phyloP scores from a whole-genome alignment of 768 basidiomycete genomes.

The Hypholoma fasciculare region DNA sequence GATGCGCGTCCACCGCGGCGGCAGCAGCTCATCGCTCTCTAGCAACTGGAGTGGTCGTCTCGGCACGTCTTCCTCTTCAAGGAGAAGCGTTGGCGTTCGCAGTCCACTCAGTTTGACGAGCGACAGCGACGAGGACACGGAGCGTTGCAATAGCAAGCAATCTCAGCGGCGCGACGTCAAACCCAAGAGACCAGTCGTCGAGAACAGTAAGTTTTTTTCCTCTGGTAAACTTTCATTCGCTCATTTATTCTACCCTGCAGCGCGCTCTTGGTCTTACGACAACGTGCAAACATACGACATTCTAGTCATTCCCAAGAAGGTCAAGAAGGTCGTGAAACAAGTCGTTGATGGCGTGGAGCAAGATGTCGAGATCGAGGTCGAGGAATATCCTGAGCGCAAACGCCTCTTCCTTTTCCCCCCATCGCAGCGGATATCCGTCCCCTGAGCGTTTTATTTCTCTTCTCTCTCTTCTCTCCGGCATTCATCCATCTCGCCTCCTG shows the following conservation, averaged over 20 bases:
- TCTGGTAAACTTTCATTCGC: neutral
- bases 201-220: constrained; percentile 48
- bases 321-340: constrained; percentile 53
- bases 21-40: constrained; percentile 32
- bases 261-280: constrained; percentile 76
- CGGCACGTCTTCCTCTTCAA: constrained; percentile 18
- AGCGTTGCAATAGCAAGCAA: constrained; percentile 16
- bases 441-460: neutral
- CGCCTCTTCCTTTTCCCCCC: constrained; percentile 70
- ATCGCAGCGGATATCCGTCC: constrained; percentile 7
- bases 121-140: constrained; percentile 30
- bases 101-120: neutral
- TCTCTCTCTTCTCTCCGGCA: neutral
- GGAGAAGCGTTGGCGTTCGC: constrained; percentile 22
- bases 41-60: constrained; percentile 28
- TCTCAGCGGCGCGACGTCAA: constrained; percentile 22
- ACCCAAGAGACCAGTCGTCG: constrained; percentile 34
- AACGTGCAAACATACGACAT: constrained; percentile 71
- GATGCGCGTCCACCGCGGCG: constrained; percentile 32
- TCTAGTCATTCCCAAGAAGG: constrained; percentile 55
- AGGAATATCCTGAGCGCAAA: constrained; percentile 46
- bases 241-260: constrained; percentile 9
- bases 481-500: neutral
- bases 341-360: constrained; percentile 53
- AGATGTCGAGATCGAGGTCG: constrained; percentile 55